Percentiles rank a stretch among this genome's conserved stretches.
These are phyloP conservation scores for Cercospora canescens DNA, from an alignment of 2,329 filamentous ascomycete genomes.

Conservation along the genomic window DNA sequence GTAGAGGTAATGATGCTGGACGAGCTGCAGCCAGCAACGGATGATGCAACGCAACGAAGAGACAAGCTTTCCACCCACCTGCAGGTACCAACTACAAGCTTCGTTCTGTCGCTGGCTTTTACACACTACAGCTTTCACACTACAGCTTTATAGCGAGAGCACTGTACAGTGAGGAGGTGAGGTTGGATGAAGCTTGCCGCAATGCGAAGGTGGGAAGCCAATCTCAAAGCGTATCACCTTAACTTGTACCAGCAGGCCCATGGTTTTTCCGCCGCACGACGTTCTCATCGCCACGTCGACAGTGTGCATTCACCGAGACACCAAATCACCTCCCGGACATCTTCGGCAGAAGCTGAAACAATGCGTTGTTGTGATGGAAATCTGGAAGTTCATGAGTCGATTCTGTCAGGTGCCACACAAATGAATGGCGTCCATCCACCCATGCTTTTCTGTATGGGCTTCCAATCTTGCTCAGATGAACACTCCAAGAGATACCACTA, in stretches of 20 bases:
- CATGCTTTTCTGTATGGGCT: no score
- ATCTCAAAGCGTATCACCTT: background rate
- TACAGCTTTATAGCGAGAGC: background rate
- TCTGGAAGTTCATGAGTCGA: no score
- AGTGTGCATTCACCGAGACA: no score
- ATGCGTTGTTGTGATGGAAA: no score
- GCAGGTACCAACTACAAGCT: background rate
- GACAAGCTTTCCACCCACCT: constrained; percentile 1
- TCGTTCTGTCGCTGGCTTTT: no score
- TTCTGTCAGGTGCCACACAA: no score
- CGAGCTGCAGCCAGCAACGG: background rate
- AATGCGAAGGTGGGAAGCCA: background rate
- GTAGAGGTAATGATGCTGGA: background rate
- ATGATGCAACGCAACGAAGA: constrained; percentile 2
- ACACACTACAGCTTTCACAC: background rate
- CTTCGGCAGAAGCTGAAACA: no score
- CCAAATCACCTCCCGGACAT: no score
- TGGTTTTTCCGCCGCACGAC: background rate
- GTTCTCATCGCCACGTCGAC: background rate
- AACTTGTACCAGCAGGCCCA: background rate
- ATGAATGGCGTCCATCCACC: no score
- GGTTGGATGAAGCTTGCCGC: background rate
- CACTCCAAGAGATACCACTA: background rate
- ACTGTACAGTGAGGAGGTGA: background rate
- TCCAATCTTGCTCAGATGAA: background rate